phyloP scores from a whole-genome alignment of 2,329 filamentous ascomycete species.

The Rhynchosporium graminicola region DNA sequence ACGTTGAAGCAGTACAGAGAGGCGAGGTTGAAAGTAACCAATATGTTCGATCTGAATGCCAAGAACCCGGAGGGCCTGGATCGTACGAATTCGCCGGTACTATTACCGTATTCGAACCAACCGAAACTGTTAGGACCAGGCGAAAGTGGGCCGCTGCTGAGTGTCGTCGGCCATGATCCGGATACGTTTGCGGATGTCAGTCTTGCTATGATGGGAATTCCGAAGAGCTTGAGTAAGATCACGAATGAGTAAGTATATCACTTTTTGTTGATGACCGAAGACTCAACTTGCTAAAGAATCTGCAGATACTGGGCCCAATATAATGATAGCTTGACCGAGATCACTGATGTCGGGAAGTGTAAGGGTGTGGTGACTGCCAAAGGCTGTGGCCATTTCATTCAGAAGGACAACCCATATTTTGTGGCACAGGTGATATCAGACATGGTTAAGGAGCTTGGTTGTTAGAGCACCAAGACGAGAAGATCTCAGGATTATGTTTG shows the following conservation, averaged over 20 bases:
- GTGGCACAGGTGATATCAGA: slow-evolving; percentile 41
- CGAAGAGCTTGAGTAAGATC: slow-evolving; percentile 38
- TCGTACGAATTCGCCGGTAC: slow-evolving; percentile 30
- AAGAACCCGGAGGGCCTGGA: slow-evolving; percentile 40
- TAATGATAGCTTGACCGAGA: slow-evolving; percentile 37
- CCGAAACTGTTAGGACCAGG: slow-evolving; percentile 37
- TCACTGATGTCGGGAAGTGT: slow-evolving; percentile 36
- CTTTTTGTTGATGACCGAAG: neutral
- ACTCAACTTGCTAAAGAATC: neutral
- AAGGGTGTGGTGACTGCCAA: slow-evolving; percentile 38
- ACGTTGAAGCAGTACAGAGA: slow-evolving; percentile 38
- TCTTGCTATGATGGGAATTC: slow-evolving; percentile 39
- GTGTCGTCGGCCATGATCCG: slow-evolving; percentile 40
- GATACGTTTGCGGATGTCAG: slow-evolving; percentile 39
- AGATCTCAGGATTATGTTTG: neutral
- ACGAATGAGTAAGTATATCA: slow-evolving; percentile 38
- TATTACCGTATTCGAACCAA: slow-evolving; percentile 35
- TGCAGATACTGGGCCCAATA: slow-evolving; percentile 37
- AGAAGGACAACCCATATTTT: slow-evolving; percentile 39
- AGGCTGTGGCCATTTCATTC: slow-evolving; percentile 41
- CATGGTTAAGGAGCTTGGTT: slow-evolving; percentile 41
- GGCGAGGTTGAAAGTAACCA: slow-evolving; percentile 35
- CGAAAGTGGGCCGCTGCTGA: slow-evolving; percentile 30
- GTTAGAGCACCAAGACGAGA: slow-evolving; percentile 13
- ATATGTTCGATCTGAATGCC: slow-evolving; percentile 36